phyloP scores from a whole-genome alignment of 1,284 basidiomycete genomes.

The Albatrellus sp. region DNA sequence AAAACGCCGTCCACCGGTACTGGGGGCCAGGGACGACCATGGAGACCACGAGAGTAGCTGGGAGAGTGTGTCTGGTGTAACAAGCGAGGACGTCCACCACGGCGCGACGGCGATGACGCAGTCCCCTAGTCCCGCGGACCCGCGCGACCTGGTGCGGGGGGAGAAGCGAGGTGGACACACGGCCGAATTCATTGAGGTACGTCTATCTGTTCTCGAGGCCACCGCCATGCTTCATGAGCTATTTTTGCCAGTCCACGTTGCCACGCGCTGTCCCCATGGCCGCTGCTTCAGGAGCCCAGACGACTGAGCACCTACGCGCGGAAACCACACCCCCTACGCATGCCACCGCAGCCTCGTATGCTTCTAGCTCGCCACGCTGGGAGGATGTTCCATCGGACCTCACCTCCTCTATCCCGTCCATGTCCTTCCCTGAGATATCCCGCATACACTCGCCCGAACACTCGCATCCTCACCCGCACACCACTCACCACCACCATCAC shows the following conservation, averaged over 20 bases:
- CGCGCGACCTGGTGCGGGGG: slow-evolving; percentile 30
- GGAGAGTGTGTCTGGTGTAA: slow-evolving; percentile 30
- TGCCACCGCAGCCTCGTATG: slow-evolving; percentile 1
- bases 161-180: slow-evolving; percentile 26
- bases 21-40: slow-evolving; percentile 14
- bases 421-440: slow-evolving; percentile 41
- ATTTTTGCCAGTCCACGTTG: background rate
- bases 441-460: slow-evolving; percentile 30
- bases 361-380: slow-evolving; percentile 31
- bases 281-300: background rate
- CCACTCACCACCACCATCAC: slow-evolving; percentile 9
- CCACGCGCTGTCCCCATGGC: slow-evolving; percentile 2
- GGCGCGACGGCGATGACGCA: background rate
- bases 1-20: slow-evolving; percentile 6
- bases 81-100: slow-evolving; percentile 7
- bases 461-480: slow-evolving; percentile 8
- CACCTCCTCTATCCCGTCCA: slow-evolving; percentile 65
- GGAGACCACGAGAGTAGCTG: slow-evolving; percentile 32
- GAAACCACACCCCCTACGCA: slow-evolving; percentile 11
- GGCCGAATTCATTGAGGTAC: slow-evolving; percentile 17
- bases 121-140: slow-evolving; percentile 26
- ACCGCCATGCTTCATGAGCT: background rate
- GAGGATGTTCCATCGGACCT: slow-evolving; percentile 52
- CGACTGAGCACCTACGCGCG: background rate
- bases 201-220: background rate